These are phyloP conservation scores for Alternaria conjuncta DNA, from an alignment of 2,329 filamentous ascomycete species.

Conservation along the genomic window DNA sequence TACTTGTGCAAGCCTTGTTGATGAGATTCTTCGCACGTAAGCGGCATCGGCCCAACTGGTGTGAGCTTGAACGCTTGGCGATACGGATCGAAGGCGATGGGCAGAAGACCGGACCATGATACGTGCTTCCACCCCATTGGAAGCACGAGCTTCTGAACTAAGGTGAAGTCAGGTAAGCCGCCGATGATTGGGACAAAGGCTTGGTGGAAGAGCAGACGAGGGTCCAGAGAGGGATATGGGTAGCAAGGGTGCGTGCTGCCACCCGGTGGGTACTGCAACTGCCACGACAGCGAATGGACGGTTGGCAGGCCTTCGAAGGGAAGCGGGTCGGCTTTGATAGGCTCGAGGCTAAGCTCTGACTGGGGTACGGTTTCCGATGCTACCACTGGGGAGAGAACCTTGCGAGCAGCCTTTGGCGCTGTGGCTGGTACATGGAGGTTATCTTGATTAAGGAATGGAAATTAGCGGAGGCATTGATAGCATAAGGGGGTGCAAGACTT, in stretches of 20 bases:
- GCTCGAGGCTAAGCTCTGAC: background rate
- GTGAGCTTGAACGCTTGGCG: conserved; percentile 29
- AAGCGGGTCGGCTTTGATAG: conserved; percentile 1
- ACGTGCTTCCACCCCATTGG: conserved; percentile 23
- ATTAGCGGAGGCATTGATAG: background rate
- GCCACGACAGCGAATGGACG: conserved; percentile 12
- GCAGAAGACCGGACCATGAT: conserved; percentile 21
- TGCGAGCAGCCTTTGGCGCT: background rate
- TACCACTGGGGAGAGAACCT: background rate
- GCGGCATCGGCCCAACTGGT: conserved; percentile 22
- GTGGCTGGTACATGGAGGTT: background rate
- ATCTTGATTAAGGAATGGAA: background rate
- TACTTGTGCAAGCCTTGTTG: conserved; percentile 23
- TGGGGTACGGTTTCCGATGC: too few species aligned
- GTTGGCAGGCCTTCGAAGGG: conserved; percentile 7
- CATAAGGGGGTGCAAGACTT: background rate
- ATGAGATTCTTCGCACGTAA: conserved; percentile 26
- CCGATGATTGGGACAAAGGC: conserved; percentile 16
- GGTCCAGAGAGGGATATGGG: conserved; percentile 21
- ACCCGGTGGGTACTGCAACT: conserved; percentile 23
- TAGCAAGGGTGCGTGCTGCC: conserved; percentile 27
- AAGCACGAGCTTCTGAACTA: conserved; percentile 3
- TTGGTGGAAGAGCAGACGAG: conserved; percentile 17
- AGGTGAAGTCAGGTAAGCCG: conserved; percentile 18
- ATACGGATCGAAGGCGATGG: conserved; percentile 25